phyloP scores from a whole-genome alignment of 1,284 basidiomycete genomes.

The Malassezia globosa region DNA sequence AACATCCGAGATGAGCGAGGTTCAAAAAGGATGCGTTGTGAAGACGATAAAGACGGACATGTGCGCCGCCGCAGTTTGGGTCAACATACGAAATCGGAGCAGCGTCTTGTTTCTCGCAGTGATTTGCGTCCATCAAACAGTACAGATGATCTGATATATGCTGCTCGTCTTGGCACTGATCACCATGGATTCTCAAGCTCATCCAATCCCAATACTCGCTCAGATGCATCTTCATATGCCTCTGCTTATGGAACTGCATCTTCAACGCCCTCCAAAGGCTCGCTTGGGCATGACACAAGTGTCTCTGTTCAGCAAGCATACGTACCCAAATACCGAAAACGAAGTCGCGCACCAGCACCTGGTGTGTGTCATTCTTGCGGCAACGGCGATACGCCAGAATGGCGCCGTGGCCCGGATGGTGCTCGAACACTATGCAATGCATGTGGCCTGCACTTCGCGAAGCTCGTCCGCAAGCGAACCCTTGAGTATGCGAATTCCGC shows the following conservation, averaged over 20 bases:
- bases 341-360: conserved; percentile 41
- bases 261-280: not conserved
- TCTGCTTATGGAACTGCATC: not conserved
- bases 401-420: conserved; percentile 42
- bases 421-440: conserved; percentile 45
- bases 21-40: conserved; percentile 3
- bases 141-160: conserved; percentile 2
- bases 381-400: conserved; percentile 39
- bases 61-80: not conserved
- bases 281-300: not conserved
- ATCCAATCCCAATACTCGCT: too few relatives aligned
- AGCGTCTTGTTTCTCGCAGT: not conserved
- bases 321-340: conserved; percentile 39
- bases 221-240: not conserved
- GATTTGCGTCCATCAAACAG: not conserved
- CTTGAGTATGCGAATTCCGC: conserved; percentile 22
- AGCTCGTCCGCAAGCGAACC: conserved; percentile 31
- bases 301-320: conserved; percentile 6
- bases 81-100: not conserved
- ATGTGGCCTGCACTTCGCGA: conserved; percentile 35
- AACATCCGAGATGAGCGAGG: conserved; percentile 11
- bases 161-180: not conserved
- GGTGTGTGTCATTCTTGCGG: conserved; percentile 38
- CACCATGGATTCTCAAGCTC: not conserved
- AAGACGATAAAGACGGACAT: not conserved